Evolutionary conservation across 2,329 filamentous ascomycete genomes (phyloP), one percentile per base, ranked within the genome.

Genomic region (Curvularia lunata): DNA sequence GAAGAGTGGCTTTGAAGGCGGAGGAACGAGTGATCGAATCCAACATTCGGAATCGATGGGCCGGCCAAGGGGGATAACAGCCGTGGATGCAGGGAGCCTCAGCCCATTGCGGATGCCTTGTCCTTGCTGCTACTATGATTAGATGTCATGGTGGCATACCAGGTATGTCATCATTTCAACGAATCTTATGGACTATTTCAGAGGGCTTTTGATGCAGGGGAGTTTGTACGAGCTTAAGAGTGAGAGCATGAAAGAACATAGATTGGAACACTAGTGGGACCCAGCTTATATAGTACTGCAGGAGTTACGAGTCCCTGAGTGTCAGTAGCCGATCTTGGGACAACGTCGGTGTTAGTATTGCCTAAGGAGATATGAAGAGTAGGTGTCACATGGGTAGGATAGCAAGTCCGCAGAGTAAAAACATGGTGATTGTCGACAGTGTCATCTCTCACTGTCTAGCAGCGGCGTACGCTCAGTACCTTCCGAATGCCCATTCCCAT

Each of bases 381-480:
- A 13, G 23, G 19, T 16, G 23, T 40, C n/a, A 30, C 47, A 40
- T 28, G 23, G 23, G 9, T 16, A 12, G 23, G 34, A 27, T 16
- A 27, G 28, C 8, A 10, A 19, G n/a, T 49, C 3, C 5, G 10
- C 28, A 49, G 23, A 40, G 30, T 13, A 18, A 40, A 43, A 21
- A 25, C 13, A 51, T 41, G 19, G 38, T 34, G 12, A 30, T 28
- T 38, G 25, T 30, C 16, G 18, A 23, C 38, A 13, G 23, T 41
- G 2, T 50, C 21, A 54, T 9, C 40, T 54, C 38, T 49, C 40
- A 3, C 40, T 23, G 19, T 54, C 19, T 21, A 58, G 52, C 25
- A 58, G 51, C 21, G 55, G 55, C 12, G 55, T 54, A 12, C 46
- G 51, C 32, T 58, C 55, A 25, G 45, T 58, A 13, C 41, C 32